Evolutionary conservation across 441 rosid species (phyloP), one percentile per base, ranked within the genome.

Genomic region (Pelargonium fulgidum): DNA sequence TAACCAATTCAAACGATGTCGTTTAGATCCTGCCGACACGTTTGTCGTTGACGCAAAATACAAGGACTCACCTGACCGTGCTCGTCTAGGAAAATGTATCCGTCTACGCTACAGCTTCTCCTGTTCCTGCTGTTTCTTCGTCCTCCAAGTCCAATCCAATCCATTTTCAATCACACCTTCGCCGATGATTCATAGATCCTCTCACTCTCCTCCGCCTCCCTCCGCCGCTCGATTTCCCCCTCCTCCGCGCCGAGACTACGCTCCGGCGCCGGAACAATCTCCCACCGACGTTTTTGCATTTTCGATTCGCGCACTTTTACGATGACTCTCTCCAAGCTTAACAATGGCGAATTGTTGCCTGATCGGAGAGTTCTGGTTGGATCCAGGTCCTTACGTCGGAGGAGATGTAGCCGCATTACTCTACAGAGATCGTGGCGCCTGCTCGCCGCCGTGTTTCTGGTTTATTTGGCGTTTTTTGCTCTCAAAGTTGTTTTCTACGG

Each of bases 401-500:
- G 59, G 59, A 52, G 59, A 52, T 52, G 14, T 17, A 17, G 59
- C 20, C 59, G 59, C 59, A 6, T 52, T 17, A 52, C 59, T 52
- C 59, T 52, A 20, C 59, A 52, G 61, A 54, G 61, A 54, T 16
- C 19, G 61, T 54, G 61, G 61, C 22, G 61, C 22, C 3, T 54
- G 8, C 7, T 54, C 22, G 61, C 61, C 20, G 22, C 19, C 9
- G 4, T 54, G 16, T 54, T 54, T 54, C 20, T 16, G 19, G 20
- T 54, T 54, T 54, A 54, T 54, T 54, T 54, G 61, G 61, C 61
- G 20, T 14, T 54, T 54, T 54, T 16, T 54, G 19, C 61, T 54
- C 61, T 54, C 20, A 54, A 54, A 54, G 61, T 54, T 54, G 19
- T 54, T 54, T 54, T 54, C 19, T 54, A 54, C 61, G 61, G 61